Evolutionary conservation across 1,139 yeast genomes (phyloP), one percentile per base, ranked within the genome.

Genomic region (Entelexis paramagnoliae): DNA sequence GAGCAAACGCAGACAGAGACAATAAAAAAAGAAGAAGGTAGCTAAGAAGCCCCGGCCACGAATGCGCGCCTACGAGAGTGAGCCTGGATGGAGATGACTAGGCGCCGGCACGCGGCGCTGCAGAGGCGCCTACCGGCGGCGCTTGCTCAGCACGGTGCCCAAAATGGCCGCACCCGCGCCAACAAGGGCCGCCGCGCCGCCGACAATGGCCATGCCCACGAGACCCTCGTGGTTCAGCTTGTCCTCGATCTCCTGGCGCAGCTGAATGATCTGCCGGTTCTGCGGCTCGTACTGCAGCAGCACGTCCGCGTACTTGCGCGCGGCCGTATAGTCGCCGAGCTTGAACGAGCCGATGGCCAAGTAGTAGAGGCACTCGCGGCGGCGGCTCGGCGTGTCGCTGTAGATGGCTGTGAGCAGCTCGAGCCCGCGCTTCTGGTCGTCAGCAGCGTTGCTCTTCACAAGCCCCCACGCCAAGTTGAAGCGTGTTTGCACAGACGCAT

Each of bases 381-480:
- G 77, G 69, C 96, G 78, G 52, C 79, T 77, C 0, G 95, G 91
- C 0, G 83, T 83, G 50, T 79, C 87, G 60, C 80, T 79, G 68
- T 82, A 89, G 44, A 86, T 76, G 51, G 80, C 80, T 0, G 91
- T 77, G 55, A 93, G 72, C 35, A 89, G 73, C 53, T 78, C 80
- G 26, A 93, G 80, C 0, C 97, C 99, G 51, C 81, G 74, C 59
- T 81, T 76, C 63, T 86, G 95, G 55, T 84, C 81, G 48, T 73
- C 74, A 24, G 73, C 72, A 44, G 73, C 70, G 48, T 68, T 63
- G 5, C 95, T 80, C 64, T 88, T 88, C 57, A 93, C 78, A 51
- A 91, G 72, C 1, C 95, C 98, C 98, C 99, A 93, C 0, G 96
- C 95, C 62, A 85, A 86, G 67, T 91, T 93, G 74, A 93, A 93